A percentile compares a stretch with the other conserved stretches of the same genome.
Evolutionary conservation across 495 filamentous ascomycete species (phyloP).

Genomic region (Talaromyces ruber): DNA sequence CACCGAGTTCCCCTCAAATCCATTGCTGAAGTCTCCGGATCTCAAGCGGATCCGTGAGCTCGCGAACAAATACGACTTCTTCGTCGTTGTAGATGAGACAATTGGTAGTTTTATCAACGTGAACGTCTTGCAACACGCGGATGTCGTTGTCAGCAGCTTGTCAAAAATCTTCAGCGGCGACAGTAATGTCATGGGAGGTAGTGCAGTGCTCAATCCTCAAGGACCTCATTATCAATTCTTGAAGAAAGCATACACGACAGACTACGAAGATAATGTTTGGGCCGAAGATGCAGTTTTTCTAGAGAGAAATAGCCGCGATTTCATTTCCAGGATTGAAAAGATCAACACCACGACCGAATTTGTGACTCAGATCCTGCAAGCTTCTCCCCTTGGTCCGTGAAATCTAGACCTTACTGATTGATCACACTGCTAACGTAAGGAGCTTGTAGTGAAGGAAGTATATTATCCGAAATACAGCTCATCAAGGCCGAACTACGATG

Average conservation of each 20-base stretch:
- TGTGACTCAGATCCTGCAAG: conserved; percentile 61
- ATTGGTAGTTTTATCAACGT: conserved; percentile 95
- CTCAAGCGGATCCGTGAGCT: conserved; percentile 68
- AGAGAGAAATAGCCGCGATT: conserved; percentile 93
- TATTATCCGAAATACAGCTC: conserved; percentile 79
- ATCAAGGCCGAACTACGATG: conserved; percentile 66
- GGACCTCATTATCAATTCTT: conserved; percentile 59
- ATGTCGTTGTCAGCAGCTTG: conserved; percentile 86
- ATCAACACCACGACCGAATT: conserved; percentile 83
- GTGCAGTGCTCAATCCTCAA: conserved; percentile 77
- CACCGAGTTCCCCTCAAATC: conserved; percentile 92
- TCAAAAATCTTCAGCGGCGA: conserved; percentile 97
- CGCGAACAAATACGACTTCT: conserved; percentile 81
- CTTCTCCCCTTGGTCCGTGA: conserved; percentile 41
- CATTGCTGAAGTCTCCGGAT: conserved; percentile 77
- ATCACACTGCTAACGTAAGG: background rate
- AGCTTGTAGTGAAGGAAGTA: conserved; percentile 59
- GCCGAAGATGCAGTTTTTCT: conserved; percentile 88
- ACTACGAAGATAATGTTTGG: conserved; percentile 90
- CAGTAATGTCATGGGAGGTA: conserved; percentile 96
- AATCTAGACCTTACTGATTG: background rate
- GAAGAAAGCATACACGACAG: conserved; percentile 48
- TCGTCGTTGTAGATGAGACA: conserved; percentile 89
- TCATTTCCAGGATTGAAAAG: conserved; percentile 70
- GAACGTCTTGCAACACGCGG: conserved; percentile 79